phyloP scores from a whole-genome alignment of 208 protist species.

The Trypanosoma platydactyli region DNA sequence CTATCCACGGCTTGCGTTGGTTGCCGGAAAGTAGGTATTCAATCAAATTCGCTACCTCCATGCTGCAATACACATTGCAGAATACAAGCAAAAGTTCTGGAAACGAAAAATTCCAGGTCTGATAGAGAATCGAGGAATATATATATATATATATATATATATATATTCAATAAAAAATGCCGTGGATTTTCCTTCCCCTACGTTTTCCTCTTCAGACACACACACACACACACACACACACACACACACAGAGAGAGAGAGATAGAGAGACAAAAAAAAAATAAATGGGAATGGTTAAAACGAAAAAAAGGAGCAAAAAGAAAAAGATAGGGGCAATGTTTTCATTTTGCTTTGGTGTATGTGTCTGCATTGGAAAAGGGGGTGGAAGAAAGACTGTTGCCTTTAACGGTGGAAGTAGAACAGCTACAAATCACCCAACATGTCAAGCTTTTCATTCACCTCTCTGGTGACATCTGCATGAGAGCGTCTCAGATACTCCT shows the following conservation, averaged over 20 bases:
- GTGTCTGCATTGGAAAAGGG: neutral
- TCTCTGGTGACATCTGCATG: constrained; percentile 66
- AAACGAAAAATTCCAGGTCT: no score
- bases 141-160: constrained; percentile 3
- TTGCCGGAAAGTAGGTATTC: no score
- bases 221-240: neutral
- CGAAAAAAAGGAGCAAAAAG: constrained; percentile 9
- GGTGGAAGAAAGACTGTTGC: no score
- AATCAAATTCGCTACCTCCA: no score
- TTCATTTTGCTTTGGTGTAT: constrained; percentile 1
- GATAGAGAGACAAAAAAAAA: constrained; percentile 6
- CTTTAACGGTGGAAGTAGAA: no score
- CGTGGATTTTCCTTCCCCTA: neutral
- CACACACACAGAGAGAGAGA: neutral
- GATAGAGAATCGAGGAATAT: no score
- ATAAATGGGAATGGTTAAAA: neutral
- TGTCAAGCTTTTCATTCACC: constrained; percentile 71
- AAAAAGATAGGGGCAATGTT: constrained; percentile 9
- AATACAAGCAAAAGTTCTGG: no score
- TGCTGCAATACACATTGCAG: no score
- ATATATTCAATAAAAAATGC: neutral
- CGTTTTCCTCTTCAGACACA: neutral
- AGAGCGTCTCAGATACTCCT: constrained; percentile 42
- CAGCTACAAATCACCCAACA: constrained; percentile 43
- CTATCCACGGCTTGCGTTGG: no score